Evolutionary conservation across 2,329 filamentous ascomycete genomes (phyloP), one percentile per base, ranked within the genome.

Genomic region (Corinectria fuckeliana): DNA sequence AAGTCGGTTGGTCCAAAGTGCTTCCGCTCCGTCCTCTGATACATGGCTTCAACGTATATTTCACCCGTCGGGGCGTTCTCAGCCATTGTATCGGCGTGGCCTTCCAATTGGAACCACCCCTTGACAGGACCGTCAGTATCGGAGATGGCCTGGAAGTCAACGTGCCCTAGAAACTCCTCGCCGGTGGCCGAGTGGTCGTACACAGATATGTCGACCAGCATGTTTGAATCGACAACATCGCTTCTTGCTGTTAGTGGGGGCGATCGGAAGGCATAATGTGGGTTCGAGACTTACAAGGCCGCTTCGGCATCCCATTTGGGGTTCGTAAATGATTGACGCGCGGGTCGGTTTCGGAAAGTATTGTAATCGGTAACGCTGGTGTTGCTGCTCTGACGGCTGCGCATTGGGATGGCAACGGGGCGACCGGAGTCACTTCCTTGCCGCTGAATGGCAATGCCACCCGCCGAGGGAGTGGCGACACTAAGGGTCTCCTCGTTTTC

Each of bases 221-320:
- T 93, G 71, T 97, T 90, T 61, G 93, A 90, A 60, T 93, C 93
- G 59, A 97, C 91, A 63, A 99, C 94, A 74, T 99, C 95, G 79
- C 93, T 97, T 62, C 6, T 5, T n/a, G 16, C n/a, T 18, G 53
- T 70, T 36, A 69, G 65, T 63, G 26, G 45, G 41, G 21, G 13
- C 4, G 14, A 38, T 14, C 13, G 3, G 26, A 10, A 5, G 9
- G 10, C 18, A 20, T 14, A 11, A 3, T 16, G 16, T 20, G 21
- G 1, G 10, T n/a, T n/a, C n/a, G 8, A 25, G 9, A 68, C 93
- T 80, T 86, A 97, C 93, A 99, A 99, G 49, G 92, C 85, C 34
- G 94, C 93, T 73, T 96, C 92, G 53, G 96, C 94, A 76, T 97
- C 92, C 95, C 95, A 99, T 70, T 92, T 92, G 0, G 95, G 94